Conservation (phyloP, 768 basidiomycete species). For the Tulasnella sp. region DNA sequence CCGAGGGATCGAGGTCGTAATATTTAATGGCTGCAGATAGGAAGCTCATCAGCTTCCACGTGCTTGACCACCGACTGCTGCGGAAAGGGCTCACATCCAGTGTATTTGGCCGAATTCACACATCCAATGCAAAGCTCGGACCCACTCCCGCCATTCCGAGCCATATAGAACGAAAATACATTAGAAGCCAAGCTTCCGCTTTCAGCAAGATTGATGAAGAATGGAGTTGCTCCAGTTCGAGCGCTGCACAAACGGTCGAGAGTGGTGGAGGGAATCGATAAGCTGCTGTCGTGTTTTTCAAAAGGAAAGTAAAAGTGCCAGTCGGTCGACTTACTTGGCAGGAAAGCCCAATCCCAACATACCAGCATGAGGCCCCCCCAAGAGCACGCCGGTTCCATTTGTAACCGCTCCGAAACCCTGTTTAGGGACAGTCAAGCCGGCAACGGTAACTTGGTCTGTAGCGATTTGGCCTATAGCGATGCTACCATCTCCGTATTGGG, state of each 20-base stretch:
- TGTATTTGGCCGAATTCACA: slow-evolving; percentile 1
- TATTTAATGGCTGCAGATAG: background rate
- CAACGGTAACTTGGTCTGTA: slow-evolving; percentile 42
- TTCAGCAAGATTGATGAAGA: slow-evolving; percentile 9
- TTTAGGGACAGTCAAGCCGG: slow-evolving; percentile 36
- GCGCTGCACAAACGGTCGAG: background rate
- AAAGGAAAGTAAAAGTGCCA: too few species aligned
- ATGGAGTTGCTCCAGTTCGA: background rate
- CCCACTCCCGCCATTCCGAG: background rate
- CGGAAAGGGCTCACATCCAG: background rate
- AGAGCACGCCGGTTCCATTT: background rate
- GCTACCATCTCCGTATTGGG: background rate
- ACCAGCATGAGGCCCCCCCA: background rate
- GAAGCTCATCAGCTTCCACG: background rate
- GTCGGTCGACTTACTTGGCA: slow-evolving; percentile 7
- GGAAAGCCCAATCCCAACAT: slow-evolving; percentile 1
- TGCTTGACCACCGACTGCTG: background rate
- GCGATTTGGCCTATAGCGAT: background rate
- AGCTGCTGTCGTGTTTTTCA: background rate
- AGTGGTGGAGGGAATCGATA: too few species aligned
- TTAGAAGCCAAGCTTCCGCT: background rate
- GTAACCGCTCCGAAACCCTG: slow-evolving; percentile 39
- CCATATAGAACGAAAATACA: slow-evolving; percentile 4
- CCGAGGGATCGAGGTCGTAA: background rate
- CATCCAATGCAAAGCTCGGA: slow-evolving; percentile 2